A percentile compares a stretch with the other conserved stretches of the same genome.
Conservation (phyloP, 768 basidiomycete genomes). For the Tylopilus subfusipes region DNA sequence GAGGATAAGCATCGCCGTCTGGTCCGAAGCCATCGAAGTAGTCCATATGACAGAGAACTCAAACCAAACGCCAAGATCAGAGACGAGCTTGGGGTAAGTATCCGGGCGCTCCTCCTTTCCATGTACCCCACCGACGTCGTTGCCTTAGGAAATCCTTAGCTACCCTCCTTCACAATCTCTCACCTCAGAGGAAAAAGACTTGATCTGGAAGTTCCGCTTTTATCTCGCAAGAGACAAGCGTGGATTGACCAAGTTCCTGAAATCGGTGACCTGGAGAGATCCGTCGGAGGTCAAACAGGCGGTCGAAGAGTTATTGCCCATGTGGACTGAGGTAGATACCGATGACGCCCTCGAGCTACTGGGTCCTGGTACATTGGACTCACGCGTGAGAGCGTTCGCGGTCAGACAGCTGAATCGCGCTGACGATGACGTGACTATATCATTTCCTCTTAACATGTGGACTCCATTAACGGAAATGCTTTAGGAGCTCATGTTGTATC, state of each 20-base stretch:
- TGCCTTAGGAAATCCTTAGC: slow-evolving; percentile 75
- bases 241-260: slow-evolving; percentile 95
- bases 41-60: slow-evolving; percentile 90
- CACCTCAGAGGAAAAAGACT: slow-evolving; percentile 89
- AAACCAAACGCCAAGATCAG: slow-evolving; percentile 96
- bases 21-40: slow-evolving; percentile 91
- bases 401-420: slow-evolving; percentile 87
- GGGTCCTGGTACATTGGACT: slow-evolving; percentile 86
- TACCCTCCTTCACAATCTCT: slow-evolving; percentile 88
- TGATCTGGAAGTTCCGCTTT: slow-evolving; percentile 99
- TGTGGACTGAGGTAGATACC: slow-evolving; percentile 96
- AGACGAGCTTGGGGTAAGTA: slow-evolving; percentile 82
- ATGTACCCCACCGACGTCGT: background rate
- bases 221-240: slow-evolving; percentile 90
- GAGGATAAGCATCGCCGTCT: slow-evolving; percentile 95
- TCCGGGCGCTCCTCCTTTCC: background rate
- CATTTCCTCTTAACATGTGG: background rate
- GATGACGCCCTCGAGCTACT: slow-evolving; percentile 95
- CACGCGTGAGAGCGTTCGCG: slow-evolving; percentile 90
- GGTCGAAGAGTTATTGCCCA: slow-evolving; percentile 89
- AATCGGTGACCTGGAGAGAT: slow-evolving; percentile 97
- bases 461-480: background rate
- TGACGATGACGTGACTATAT: slow-evolving; percentile 79
- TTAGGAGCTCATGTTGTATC: slow-evolving; percentile 88
- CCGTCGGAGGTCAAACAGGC: slow-evolving; percentile 96